Percentiles rank a stretch among this genome's conserved stretches.
Evolutionary conservation across 352 stramenopile genomes (phyloP).

Genomic region (Elongisporangium anandrum): DNA sequence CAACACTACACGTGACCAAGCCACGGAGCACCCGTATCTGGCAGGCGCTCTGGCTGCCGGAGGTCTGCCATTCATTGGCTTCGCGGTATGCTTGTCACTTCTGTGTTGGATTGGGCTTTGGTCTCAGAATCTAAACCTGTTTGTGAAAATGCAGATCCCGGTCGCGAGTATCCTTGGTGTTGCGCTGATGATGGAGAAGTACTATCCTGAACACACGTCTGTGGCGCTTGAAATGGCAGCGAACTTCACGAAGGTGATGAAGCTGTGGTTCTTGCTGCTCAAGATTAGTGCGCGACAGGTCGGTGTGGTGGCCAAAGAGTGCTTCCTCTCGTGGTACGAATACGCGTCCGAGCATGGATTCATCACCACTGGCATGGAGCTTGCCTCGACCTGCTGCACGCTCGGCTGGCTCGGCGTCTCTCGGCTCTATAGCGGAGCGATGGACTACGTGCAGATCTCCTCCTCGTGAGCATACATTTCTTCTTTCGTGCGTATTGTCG

Average conservation of each 20-base stretch:
- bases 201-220: slow-evolving; percentile 70
- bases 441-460: slow-evolving; percentile 26
- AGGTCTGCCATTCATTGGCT: slow-evolving; percentile 69
- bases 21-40: slow-evolving; percentile 50
- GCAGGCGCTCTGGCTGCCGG: slow-evolving; percentile 53
- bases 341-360: slow-evolving; percentile 63
- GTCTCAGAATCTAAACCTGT: not conserved
- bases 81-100: slow-evolving; percentile 38
- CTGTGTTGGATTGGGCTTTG: not conserved
- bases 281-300: slow-evolving; percentile 75
- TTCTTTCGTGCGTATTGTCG: slow-evolving; percentile 10
- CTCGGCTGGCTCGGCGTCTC: slow-evolving; percentile 60
- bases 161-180: slow-evolving; percentile 64
- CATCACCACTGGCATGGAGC: slow-evolving; percentile 56
- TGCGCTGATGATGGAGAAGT: slow-evolving; percentile 72
- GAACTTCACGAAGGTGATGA: slow-evolving; percentile 73
- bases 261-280: slow-evolving; percentile 69
- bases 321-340: slow-evolving; percentile 67
- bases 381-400: slow-evolving; percentile 60
- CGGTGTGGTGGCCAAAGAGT: slow-evolving; percentile 57
- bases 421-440: slow-evolving; percentile 47
- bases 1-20: slow-evolving; percentile 29
- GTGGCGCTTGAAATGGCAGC: slow-evolving; percentile 59
- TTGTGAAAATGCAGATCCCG: slow-evolving; percentile 42
- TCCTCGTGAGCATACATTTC: slow-evolving; percentile 3